These are phyloP conservation scores for Aspergillus ustus DNA, from an alignment of 2,329 filamentous ascomycete genomes.

Conservation along the genomic window DNA sequence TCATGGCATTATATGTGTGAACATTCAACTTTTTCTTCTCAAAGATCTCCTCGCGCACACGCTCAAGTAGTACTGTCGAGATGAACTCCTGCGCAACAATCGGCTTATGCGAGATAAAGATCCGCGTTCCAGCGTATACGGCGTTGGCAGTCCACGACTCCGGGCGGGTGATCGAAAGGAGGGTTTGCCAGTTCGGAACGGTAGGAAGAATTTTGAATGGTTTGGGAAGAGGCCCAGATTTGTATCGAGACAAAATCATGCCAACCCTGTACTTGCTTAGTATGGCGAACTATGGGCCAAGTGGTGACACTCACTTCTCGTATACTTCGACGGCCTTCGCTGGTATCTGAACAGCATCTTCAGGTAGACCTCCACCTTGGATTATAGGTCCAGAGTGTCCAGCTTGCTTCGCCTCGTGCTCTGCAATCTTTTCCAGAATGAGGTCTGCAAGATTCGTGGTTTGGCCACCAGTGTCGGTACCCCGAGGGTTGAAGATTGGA, in stretches of 20 bases:
- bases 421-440: constrained; percentile 92
- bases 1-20: constrained; percentile 90
- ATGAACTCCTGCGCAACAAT: constrained; percentile 81
- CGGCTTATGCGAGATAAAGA: constrained; percentile 87
- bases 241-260: constrained; percentile 86
- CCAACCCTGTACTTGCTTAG: constrained; percentile 66
- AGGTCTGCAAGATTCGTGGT: constrained; percentile 86
- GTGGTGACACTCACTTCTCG: constrained; percentile 66
- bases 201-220: constrained; percentile 96
- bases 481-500: constrained; percentile 69
- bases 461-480: constrained; percentile 52
- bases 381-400: constrained; percentile 47
- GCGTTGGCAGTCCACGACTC: constrained; percentile 79
- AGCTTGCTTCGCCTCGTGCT: constrained; percentile 75
- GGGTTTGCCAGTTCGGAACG: constrained; percentile 88
- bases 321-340: constrained; percentile 94
- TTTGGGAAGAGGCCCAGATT: constrained; percentile 94
- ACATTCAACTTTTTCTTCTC: constrained; percentile 95
- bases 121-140: constrained; percentile 84
- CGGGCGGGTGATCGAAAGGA: constrained; percentile 81
- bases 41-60: constrained; percentile 90
- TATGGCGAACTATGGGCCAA: background rate
- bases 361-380: constrained; percentile 62
- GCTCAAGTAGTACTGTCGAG: constrained; percentile 82
- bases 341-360: constrained; percentile 84